A percentile compares a stretch with the other conserved stretches of the same genome.
phyloP scores from a whole-genome alignment of 2,329 filamentous ascomycete species.

The Cladophialophora carrionii region DNA sequence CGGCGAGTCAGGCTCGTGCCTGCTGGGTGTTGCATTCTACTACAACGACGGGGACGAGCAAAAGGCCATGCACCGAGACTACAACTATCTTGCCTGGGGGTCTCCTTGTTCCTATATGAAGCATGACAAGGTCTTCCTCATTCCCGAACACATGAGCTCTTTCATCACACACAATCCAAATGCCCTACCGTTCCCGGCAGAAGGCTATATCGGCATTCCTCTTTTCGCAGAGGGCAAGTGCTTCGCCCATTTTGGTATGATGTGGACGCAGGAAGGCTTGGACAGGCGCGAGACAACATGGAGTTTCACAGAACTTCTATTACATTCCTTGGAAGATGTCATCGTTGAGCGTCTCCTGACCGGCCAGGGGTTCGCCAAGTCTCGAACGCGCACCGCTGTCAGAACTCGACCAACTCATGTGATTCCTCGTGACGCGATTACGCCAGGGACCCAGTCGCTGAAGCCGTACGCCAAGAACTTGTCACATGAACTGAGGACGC shows the following conservation, averaged over 20 bases:
- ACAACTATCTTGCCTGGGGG: conserved; percentile 66
- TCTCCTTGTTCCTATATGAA: conserved; percentile 71
- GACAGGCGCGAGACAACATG: conserved; percentile 61
- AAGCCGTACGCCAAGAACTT: conserved; percentile 73
- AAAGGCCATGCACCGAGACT: conserved; percentile 60
- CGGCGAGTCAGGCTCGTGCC: conserved; percentile 63
- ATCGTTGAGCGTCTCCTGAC: conserved; percentile 62
- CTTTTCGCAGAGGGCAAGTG: conserved; percentile 68
- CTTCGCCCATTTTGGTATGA: conserved; percentile 71
- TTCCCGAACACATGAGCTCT: conserved; percentile 63
- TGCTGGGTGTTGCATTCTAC: conserved; percentile 69
- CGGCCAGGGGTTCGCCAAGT: conserved; percentile 53
- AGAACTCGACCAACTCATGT: conserved; percentile 45
- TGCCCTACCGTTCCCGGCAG: conserved; percentile 62
- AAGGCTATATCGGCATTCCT: conserved; percentile 69
- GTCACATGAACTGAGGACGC: conserved; percentile 72
- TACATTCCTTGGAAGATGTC: conserved; percentile 70
- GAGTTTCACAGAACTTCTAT: conserved; percentile 68
- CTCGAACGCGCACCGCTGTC: conserved; percentile 35
- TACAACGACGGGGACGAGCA: conserved; percentile 63
- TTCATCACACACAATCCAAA: conserved; percentile 66
- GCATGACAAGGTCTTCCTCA: conserved; percentile 71
- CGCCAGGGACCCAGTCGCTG: conserved; percentile 63
- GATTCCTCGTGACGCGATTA: conserved; percentile 60
- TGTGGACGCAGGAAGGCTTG: conserved; percentile 69